phyloP scores from a whole-genome alignment of 345 rosid genomes.

The Lagerstroemia speciosa region DNA sequence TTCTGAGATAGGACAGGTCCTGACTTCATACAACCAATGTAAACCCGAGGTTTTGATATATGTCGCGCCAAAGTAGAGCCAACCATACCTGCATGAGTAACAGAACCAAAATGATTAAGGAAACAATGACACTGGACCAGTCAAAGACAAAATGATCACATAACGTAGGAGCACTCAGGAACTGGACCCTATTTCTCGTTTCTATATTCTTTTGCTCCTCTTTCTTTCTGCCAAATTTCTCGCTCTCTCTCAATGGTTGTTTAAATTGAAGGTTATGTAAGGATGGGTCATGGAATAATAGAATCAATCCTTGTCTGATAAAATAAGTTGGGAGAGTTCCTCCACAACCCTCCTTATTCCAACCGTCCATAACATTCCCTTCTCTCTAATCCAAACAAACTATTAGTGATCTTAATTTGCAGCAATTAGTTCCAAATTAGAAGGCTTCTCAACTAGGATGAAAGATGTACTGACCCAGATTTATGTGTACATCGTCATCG shows the following conservation, averaged over 20 bases:
- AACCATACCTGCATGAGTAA: constrained; percentile 43
- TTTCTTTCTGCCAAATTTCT: no score
- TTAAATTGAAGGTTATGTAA: no score
- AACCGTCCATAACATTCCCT: no score
- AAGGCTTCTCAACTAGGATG: neutral
- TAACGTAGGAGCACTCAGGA: no score
- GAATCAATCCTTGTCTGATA: no score
- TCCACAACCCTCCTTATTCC: no score
- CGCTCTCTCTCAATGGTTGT: no score
- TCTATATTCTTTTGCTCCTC: no score
- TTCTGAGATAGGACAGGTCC: constrained; percentile 89
- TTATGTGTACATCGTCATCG: constrained; percentile 72
- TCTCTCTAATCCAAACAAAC: no score
- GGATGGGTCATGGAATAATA: no score
- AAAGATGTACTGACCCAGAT: constrained; percentile 65
- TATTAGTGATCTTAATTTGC: neutral
- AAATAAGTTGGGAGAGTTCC: no score
- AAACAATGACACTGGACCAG: neutral
- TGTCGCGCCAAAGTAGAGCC: constrained; percentile 80
- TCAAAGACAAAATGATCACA: neutral
- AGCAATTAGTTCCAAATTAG: neutral
- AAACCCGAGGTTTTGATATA: constrained; percentile 63
- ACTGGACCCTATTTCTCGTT: neutral
- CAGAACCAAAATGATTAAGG: neutral
- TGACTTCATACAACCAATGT: constrained; percentile 96